These are phyloP conservation scores for Debaryomyces robertsiae DNA, from an alignment of 1,139 yeast species.

Conservation along the genomic window DNA sequence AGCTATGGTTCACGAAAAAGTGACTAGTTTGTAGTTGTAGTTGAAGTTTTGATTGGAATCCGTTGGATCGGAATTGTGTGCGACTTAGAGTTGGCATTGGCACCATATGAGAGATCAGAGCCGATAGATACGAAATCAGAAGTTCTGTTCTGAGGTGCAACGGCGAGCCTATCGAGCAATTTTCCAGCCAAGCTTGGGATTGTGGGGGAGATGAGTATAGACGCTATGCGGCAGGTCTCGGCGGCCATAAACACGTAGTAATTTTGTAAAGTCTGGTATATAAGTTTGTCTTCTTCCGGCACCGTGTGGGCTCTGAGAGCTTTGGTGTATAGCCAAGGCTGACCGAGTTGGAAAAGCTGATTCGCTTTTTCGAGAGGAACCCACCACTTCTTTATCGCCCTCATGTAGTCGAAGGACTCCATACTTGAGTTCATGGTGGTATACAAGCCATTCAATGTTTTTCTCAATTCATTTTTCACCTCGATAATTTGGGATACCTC, in stretches of 20 bases:
- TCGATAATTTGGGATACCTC: slow-evolving; percentile 20
- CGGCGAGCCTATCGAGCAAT: slow-evolving; percentile 68
- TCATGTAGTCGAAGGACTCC: slow-evolving; percentile 53
- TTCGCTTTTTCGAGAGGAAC: slow-evolving; percentile 62
- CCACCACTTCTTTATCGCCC: slow-evolving; percentile 69
- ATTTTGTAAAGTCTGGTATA: slow-evolving; percentile 40
- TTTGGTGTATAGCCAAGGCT: slow-evolving; percentile 58
- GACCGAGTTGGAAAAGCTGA: slow-evolving; percentile 55
- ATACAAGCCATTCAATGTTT: slow-evolving; percentile 24
- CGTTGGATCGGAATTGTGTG: slow-evolving; percentile 32
- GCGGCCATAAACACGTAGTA: slow-evolving; percentile 63
- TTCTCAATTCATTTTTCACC: slow-evolving; percentile 22
- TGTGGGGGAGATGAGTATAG: slow-evolving; percentile 70
- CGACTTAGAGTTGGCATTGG: slow-evolving; percentile 30
- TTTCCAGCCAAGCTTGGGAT: slow-evolving; percentile 63
- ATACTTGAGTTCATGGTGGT: slow-evolving; percentile 45
- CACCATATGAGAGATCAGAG: slow-evolving; percentile 51
- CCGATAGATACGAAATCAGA: slow-evolving; percentile 44
- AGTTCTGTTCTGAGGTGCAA: slow-evolving; percentile 42
- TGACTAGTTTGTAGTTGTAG: no score
- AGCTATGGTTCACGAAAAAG: no score
- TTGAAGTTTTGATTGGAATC: slow-evolving; percentile 22
- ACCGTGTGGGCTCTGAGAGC: slow-evolving; percentile 33
- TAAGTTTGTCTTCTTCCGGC: slow-evolving; percentile 15
- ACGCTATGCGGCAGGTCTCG: slow-evolving; percentile 68